phyloP scores from a whole-genome alignment of 2,329 filamentous ascomycete genomes.

The Thelonectria discophora region DNA sequence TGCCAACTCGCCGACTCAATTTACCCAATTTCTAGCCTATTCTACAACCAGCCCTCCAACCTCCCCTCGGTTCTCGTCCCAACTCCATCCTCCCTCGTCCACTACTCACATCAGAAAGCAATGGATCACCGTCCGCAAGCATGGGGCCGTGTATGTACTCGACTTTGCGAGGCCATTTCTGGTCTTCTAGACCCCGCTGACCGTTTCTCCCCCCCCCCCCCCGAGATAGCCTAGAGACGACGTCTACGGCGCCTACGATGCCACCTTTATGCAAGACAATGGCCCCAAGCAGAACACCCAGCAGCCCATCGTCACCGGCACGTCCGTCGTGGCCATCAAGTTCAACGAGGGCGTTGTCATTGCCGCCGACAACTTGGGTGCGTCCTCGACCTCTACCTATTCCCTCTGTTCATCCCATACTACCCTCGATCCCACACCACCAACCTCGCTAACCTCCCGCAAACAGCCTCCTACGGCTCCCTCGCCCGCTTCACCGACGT shows the following conservation, averaged over 20 bases:
- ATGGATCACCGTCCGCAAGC: conserved; percentile 80
- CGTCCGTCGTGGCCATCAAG: conserved; percentile 93
- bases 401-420: background rate
- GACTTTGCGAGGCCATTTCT: conserved; percentile 25
- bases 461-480: conserved; percentile 91
- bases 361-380: conserved; percentile 95
- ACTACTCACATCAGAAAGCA: conserved; percentile 31
- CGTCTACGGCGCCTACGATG: conserved; percentile 93
- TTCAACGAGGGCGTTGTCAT: conserved; percentile 97
- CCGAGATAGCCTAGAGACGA: conserved; percentile 86
- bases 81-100: conserved; percentile 2
- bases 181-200: conserved; percentile 17
- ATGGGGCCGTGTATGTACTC: conserved; percentile 72
- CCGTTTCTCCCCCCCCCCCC: background rate
- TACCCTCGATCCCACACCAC: conserved; percentile 9
- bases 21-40: background rate
- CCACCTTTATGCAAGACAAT: conserved; percentile 78
- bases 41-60: background rate
- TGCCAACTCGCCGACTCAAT: conserved; percentile 4
- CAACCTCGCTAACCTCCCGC: conserved; percentile 15
- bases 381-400: conserved; percentile 38
- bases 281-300: conserved; percentile 88
- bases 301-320: conserved; percentile 92
- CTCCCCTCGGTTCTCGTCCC: background rate
- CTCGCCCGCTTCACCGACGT: conserved; percentile 96